Base-by-base conservation (phyloP, 2,329 filamentous ascomycete genomes). In the Aspergillus niger region DNA sequence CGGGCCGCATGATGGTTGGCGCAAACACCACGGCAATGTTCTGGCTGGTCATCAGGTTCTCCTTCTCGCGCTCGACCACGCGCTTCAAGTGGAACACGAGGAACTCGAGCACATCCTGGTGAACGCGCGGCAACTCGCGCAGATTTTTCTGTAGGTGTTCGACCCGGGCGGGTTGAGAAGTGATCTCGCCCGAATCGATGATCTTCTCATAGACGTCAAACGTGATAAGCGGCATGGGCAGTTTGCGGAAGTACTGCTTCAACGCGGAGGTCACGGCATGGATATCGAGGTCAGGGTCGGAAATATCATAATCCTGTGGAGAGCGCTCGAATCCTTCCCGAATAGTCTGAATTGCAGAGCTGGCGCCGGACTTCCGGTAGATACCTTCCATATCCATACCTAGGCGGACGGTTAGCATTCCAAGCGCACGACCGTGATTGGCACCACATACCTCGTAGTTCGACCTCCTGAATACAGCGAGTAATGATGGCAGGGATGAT, bases 11-110 rank as follows among this genome's bases (percentile, higher is more conserved):
- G 69, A 99, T 96, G 1, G 95, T 99, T 7, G 95, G 95, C 8
- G 95, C 95, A 74, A 99, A 99, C 39, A 99, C 95, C 44, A 99
- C 95, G 3, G 95, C 92, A 63, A 98, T 80, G 73, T 99, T 99
- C 78, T 96, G 91, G 59, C 94, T 91, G 24, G 92, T 97, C 95
- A 99, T 99, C 75, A 97, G 77, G 72, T 98, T 98, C 74, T 96
- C 90, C 41, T 85, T 85, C 73, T 96, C 90, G 65, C 91, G 87
- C 68, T 88, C 83, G 60, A 96, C 91, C 41, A 99, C 94, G 62
- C 92, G 87, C 67, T 89, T 89, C 68, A 99, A 84, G 80, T 99
- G 95, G 82, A 96, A 95, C 74, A 98, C 89, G 63, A 99, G 83
- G 75, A 96, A 97, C 74, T 97, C 92, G 7, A 99, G 85, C 66